Evolutionary conservation across 306 rosid genomes (phyloP), one percentile per base, ranked within the genome.

Genomic region (Rosa rugosa): DNA sequence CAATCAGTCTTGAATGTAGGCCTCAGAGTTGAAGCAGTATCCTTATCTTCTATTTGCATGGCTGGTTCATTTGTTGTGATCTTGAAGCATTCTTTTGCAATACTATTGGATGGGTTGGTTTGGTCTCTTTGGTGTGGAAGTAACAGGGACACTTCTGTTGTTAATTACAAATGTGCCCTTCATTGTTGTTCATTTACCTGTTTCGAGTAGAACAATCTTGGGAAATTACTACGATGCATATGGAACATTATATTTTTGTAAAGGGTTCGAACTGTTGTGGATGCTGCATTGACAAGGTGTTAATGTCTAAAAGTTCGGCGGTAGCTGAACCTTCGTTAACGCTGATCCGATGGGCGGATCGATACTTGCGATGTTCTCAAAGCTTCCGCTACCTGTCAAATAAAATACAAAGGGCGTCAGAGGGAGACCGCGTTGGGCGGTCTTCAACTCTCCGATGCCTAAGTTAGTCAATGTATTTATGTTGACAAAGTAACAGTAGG

Each of bases 51-150:
- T 64, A 57, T 75, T 81, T 87, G 88, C 81, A 70, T 85, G 79
- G 73, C 83, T 84, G 83, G 82, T 89, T 83, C 83, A 18, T 84
- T 83, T 80, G 82, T 80, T 76, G n/a, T n/a, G n/a, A n/a, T n/a
- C n/a, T n/a, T n/a, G n/a, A n/a, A n/a, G 80, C 87, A 86, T 88
- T 85, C 85, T 81, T 90, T 88, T 75, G 85, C 91, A 82, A 80
- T 71, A 81, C 50, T 75, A 75, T 83, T 83, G 77, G 75, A 71
- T 70, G 76, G 81, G 79, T 80, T 77, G 85, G 80, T 77, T 70
- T 80, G 84, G 78, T 77, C 68, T 76, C 79, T 79, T 79, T 79
- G 76, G 75, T 81, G 71, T 81, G 71, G 81, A 81, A 41, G 80
- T 74, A 27, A 53, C 36, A 75, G 83, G 78, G 23, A 84, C 45